Base-by-base conservation (phyloP, 2,329 filamentous ascomycete species). In the Diplocarpon rosae region DNA sequence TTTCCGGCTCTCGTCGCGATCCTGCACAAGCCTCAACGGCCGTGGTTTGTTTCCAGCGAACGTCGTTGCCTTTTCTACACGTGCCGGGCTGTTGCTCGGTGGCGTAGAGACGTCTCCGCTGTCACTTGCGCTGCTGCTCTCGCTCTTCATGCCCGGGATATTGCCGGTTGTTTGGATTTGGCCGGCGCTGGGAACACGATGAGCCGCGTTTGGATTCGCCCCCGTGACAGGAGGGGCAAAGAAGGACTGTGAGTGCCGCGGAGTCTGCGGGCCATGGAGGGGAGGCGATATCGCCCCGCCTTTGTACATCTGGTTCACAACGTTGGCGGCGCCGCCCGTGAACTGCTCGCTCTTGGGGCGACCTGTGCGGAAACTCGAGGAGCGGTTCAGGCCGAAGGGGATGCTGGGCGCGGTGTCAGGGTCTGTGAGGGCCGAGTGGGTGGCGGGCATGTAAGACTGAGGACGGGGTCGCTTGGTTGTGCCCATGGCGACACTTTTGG, bases 221-320 rank as follows among this genome's bases (percentile, higher is more conserved):
- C 67, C 66, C 36, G 69, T 64, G 37, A 65, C 65, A 53, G 64
- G 68, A 55, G 67, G 65, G 12, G 65, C 65, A 64, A 84, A 84
- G 66, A 83, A 83, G 28, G 76, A 78, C 58, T 76, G 71, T 50
- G 76, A 75, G 60, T 75, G 68, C 49, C 80, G 66, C 56, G 78
- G 66, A 63, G 78, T 69, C 67, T 67, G 40, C 45, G 65, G 47
- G 60, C 71, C 57, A 53, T 68, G 68, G 20, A 80, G 66, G 3
- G 73, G 68, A 36, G 77, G 72, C 16, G 80, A 83, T 35, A 63
- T 67, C 44, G 75, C 69, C 9, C 79, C 75, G 12, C 83, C 83
- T 58, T 81, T 82, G 67, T 93, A 93, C 84, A 95, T 94, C 63
- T 89, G 88, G 56, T 85, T 86, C 39, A 95, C 82, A 27, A 94